phyloP scores from a whole-genome alignment of 768 basidiomycete species.

The Mycena venus region DNA sequence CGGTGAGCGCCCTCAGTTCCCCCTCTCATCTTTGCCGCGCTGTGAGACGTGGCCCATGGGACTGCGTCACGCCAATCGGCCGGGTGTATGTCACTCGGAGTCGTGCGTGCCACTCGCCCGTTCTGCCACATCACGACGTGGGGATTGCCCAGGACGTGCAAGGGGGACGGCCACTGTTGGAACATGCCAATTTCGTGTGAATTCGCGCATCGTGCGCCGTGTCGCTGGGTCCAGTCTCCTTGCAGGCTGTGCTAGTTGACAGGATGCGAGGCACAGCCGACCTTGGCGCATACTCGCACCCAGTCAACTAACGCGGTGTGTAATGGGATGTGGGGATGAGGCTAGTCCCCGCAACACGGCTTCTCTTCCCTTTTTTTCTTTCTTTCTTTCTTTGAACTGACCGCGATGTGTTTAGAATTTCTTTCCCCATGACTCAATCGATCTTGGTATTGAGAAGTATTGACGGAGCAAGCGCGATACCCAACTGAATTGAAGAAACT shows the following conservation, averaged over 20 bases:
- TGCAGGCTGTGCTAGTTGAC: not conserved
- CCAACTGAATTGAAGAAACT: too few species aligned
- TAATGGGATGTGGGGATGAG: constrained; percentile 7
- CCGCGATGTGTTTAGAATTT: too few species aligned
- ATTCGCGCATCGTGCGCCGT: not conserved
- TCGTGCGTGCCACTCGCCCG: not conserved
- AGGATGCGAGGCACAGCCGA: not conserved
- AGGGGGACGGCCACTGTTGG: not conserved
- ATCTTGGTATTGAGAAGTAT: too few species aligned
- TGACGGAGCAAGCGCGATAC: too few species aligned
- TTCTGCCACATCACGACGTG: not conserved
- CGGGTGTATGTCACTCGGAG: not conserved
- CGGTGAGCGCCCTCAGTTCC: constrained; percentile 1
- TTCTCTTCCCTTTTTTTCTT: not conserved
- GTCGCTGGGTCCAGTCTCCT: not conserved
- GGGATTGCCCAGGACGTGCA: not conserved
- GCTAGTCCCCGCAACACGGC: not conserved
- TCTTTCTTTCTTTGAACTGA: too few species aligned
- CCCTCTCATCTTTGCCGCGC: not conserved
- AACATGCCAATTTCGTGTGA: not conserved
- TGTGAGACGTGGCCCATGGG: not conserved
- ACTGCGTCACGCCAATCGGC: constrained; percentile 1
- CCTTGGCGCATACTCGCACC: not conserved
- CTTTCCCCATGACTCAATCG: too few species aligned
- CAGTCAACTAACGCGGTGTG: not conserved